Percentiles rank a stretch among this genome's conserved stretches.
These are phyloP conservation scores for Hypomontagnella submonticulosa DNA, from an alignment of 495 filamentous ascomycete species.

Conservation along the genomic window DNA sequence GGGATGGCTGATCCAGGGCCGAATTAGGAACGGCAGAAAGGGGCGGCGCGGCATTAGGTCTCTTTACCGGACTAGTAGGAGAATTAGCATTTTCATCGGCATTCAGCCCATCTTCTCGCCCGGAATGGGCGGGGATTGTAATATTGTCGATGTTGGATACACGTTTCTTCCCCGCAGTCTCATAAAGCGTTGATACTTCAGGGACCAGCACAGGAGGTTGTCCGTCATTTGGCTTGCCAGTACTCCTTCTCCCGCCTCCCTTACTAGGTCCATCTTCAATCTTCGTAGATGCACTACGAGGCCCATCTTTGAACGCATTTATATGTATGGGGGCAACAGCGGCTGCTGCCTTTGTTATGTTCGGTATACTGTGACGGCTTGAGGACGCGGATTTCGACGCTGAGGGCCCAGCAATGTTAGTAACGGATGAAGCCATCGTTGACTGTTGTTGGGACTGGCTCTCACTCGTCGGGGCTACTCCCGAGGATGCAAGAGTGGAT, in stretches of 20 bases:
- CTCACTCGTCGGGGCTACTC: conserved; percentile 49
- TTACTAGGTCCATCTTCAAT: conserved; percentile 51
- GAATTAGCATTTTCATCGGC: conserved; percentile 56
- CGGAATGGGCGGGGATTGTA: conserved; percentile 44
- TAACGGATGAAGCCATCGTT: conserved; percentile 66
- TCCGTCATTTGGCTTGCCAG: conserved; percentile 50
- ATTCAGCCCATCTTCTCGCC: conserved; percentile 55
- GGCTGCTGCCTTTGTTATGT: conserved; percentile 57
- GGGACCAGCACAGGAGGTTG: conserved; percentile 33
- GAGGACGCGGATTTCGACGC: conserved; percentile 64
- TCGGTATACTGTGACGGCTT: conserved; percentile 59
- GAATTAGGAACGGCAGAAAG: conserved; percentile 24
- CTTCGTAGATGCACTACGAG: conserved; percentile 52
- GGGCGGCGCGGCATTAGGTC: conserved; percentile 46
- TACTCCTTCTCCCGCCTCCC: conserved; percentile 47
- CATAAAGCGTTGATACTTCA: conserved; percentile 52
- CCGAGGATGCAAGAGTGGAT: conserved; percentile 51
- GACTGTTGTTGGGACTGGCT: conserved; percentile 56
- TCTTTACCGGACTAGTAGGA: conserved; percentile 54
- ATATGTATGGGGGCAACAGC: conserved; percentile 66
- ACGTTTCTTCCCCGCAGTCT: conserved; percentile 46
- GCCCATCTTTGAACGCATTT: conserved; percentile 63
- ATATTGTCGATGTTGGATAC: conserved; percentile 51
- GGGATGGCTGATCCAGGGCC: conserved; percentile 36
- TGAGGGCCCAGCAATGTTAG: conserved; percentile 53